A percentile compares a stretch with the other conserved stretches of the same genome.
Evolutionary conservation across 108 stramenopile species (phyloP).

Genomic region (Stephanodiscus minutulus): DNA sequence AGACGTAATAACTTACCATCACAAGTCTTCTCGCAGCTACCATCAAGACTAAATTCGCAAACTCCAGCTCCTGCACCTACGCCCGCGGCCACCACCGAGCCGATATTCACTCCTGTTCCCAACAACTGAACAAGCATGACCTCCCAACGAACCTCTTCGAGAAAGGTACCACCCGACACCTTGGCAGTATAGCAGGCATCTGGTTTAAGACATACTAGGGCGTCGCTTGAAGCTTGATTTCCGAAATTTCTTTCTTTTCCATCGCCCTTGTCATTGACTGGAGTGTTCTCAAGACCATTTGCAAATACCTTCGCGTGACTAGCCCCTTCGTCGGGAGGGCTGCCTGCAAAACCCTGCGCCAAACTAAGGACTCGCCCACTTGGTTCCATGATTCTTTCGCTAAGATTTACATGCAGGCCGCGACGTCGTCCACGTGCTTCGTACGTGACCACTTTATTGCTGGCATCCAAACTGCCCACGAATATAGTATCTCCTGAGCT

Average conservation of each 20-base stretch:
- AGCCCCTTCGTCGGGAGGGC: no score
- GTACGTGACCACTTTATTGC: constrained; percentile 1
- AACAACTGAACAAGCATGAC: constrained; percentile 18
- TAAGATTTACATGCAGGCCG: background rate
- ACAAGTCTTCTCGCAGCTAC: constrained; percentile 29
- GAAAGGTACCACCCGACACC: constrained; percentile 12
- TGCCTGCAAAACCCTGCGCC: background rate
- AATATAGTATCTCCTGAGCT: constrained; percentile 15
- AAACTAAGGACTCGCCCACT: no score
- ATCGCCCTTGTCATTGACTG: background rate
- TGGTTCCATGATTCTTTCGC: no score
- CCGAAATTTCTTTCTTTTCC: background rate
- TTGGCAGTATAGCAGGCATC: constrained; percentile 27
- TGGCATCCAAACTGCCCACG: constrained; percentile 4
- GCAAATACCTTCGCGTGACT: no score
- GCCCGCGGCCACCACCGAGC: constrained; percentile 20
- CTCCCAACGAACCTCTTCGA: constrained; percentile 34
- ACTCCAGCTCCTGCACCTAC: constrained; percentile 16
- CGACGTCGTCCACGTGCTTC: background rate
- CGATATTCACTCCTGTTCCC: constrained; percentile 16
- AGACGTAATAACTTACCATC: constrained; percentile 19
- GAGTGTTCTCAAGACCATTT: no score
- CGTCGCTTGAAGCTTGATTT: background rate
- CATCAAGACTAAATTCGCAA: constrained; percentile 37
- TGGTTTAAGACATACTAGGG: constrained; percentile 24